These are phyloP conservation scores for Saccharomyces eubayanus DNA, from an alignment of 805 yeast genomes.

Conservation along the genomic window DNA sequence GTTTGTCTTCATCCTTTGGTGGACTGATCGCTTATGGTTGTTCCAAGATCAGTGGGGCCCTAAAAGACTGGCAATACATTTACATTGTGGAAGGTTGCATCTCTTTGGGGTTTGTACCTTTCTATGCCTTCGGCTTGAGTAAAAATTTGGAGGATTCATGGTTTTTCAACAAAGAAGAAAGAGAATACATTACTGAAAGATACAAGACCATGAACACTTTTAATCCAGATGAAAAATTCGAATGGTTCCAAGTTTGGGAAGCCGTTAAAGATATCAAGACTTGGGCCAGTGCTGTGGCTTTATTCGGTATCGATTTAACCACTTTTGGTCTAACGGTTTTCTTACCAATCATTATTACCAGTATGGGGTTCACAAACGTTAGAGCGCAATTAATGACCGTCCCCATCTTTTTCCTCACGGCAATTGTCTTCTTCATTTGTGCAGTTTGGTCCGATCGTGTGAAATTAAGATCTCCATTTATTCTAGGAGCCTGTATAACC, in stretches of 20 bases:
- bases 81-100: conserved; percentile 44
- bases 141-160: conserved; percentile 33
- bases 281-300: conserved; percentile 29
- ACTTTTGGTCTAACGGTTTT: conserved; percentile 38
- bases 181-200: conserved; percentile 31
- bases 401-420: conserved; percentile 77
- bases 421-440: conserved; percentile 53
- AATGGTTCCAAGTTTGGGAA: conserved; percentile 31
- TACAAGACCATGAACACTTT: conserved; percentile 30
- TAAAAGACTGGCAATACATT: conserved; percentile 45
- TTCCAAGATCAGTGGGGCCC: conserved; percentile 33
- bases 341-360: conserved; percentile 31
- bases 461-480: conserved; percentile 38
- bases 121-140: conserved; percentile 34
- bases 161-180: conserved; percentile 36
- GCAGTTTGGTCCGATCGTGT: conserved; percentile 56
- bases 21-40: conserved; percentile 46
- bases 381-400: conserved; percentile 74
- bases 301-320: conserved; percentile 35
- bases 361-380: conserved; percentile 48
- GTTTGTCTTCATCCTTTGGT: conserved; percentile 48
- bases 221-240: conserved; percentile 32
- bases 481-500: conserved; percentile 29
- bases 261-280: conserved; percentile 28
- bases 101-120: conserved; percentile 33